Evolutionary conservation across 2,329 filamentous ascomycete genomes (phyloP).

Genomic region (Trichoderma oligosporum): DNA sequence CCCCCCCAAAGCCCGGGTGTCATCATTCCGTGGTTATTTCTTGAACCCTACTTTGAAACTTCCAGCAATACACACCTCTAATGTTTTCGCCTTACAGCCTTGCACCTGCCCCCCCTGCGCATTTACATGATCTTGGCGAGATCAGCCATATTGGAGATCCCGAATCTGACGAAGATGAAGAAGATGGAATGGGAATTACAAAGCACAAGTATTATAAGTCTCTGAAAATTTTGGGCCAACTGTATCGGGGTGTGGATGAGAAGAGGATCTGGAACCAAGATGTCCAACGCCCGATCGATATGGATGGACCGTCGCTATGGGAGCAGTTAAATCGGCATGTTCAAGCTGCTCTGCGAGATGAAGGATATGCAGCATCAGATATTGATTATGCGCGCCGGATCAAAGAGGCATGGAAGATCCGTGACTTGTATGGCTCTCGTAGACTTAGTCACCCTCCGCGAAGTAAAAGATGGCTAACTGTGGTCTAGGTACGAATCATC

Average conservation of each 20-base stretch:
- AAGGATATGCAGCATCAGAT: slow-evolving; percentile 14
- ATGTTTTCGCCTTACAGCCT: slow-evolving; percentile 34
- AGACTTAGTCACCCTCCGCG: not conserved
- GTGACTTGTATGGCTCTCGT: slow-evolving; percentile 40
- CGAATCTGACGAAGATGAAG: slow-evolving; percentile 36
- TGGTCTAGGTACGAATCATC: slow-evolving; percentile 44
- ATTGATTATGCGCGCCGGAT: slow-evolving; percentile 35
- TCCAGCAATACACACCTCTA: not conserved
- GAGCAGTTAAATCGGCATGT: slow-evolving; percentile 35
- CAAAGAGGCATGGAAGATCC: slow-evolving; percentile 42
- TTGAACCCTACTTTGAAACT: not conserved
- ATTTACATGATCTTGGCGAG: slow-evolving; percentile 43
- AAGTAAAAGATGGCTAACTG: slow-evolving; percentile 20
- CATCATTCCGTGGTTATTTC: not conserved
- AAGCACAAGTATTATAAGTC: slow-evolving; percentile 61
- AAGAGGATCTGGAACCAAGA: slow-evolving; percentile 57
- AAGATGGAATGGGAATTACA: slow-evolving; percentile 43
- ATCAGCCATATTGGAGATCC: slow-evolving; percentile 35
- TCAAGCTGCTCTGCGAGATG: slow-evolving; percentile 20
- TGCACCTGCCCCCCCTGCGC: slow-evolving; percentile 43
- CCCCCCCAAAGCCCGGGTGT: too few species aligned
- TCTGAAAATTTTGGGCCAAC: slow-evolving; percentile 61
- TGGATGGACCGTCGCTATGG: slow-evolving; percentile 40
- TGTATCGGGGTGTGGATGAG: slow-evolving; percentile 74
- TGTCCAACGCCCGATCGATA: slow-evolving; percentile 34